These are phyloP conservation scores for Petunia axillaris DNA, from an alignment of 257 asterid genomes.

Conservation along the genomic window DNA sequence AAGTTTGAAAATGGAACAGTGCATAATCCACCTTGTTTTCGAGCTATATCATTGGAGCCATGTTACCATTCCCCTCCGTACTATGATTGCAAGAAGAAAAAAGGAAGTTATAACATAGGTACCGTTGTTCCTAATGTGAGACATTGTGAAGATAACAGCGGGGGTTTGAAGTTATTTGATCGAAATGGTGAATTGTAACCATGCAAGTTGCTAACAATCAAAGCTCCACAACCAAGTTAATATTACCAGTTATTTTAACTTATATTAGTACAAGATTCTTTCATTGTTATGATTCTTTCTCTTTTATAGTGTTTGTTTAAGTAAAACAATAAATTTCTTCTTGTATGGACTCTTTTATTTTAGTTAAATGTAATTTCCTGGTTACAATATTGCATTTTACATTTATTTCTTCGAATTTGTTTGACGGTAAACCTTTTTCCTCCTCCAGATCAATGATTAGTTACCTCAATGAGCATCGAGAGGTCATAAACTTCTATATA, in stretches of 20 bases:
- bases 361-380: no score
- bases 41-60: slow-evolving; percentile 68
- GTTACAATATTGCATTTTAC: no score
- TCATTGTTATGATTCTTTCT: not conserved
- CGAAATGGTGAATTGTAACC: slow-evolving; percentile 23
- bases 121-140: slow-evolving; percentile 56
- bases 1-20: slow-evolving; percentile 54
- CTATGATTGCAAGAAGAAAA: slow-evolving; percentile 51
- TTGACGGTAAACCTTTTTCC: no score
- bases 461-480: no score
- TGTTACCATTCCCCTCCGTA: slow-evolving; percentile 79
- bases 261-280: not conserved
- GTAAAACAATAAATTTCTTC: no score
- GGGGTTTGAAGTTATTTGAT: slow-evolving; percentile 71
- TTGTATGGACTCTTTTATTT: no score
- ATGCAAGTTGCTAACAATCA: not conserved
- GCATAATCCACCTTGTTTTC: slow-evolving; percentile 60
- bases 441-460: no score
- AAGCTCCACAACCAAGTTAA: no score
- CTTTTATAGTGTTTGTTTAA: no score
- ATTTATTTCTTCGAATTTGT: no score
- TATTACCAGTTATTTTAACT: not conserved
- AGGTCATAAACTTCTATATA: no score
- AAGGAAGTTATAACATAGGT: slow-evolving; percentile 51
- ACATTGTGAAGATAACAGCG: slow-evolving; percentile 77